These are phyloP conservation scores for Lumnitzera littorea DNA, from an alignment of 345 rosid species.

Conservation along the genomic window DNA sequence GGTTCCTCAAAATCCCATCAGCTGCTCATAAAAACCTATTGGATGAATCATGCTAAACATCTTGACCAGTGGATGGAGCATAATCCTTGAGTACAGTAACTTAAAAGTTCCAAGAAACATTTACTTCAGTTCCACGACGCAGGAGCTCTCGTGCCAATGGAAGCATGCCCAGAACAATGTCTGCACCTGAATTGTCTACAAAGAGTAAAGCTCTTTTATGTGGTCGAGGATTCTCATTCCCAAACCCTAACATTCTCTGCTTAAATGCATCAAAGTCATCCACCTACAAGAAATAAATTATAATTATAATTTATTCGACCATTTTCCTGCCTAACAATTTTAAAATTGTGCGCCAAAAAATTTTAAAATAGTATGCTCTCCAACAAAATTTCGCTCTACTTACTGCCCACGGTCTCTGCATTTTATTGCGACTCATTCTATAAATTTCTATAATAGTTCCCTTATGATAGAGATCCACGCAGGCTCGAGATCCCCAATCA, in stretches of 20 bases:
- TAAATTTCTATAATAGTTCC: conserved; percentile 98
- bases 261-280: conserved; percentile 91
- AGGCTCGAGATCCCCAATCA: conserved; percentile 99
- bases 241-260: conserved; percentile 78
- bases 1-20: no score
- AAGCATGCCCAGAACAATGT: conserved; percentile 91
- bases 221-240: conserved; percentile 49
- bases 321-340: no score
- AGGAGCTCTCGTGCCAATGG: conserved; percentile 95
- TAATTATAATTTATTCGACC: no score
- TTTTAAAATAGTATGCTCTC: no score
- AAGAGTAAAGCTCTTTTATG: conserved; percentile 93
- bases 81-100: conserved; percentile 4
- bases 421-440: conserved; percentile 96
- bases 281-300: conserved; percentile 39
- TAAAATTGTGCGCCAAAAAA: no score
- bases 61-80: neutral
- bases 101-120: conserved; percentile 9
- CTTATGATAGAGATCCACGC: conserved; percentile 96
- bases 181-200: conserved; percentile 98
- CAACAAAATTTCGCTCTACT: conserved; percentile 13
- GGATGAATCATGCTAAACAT: neutral
- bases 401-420: conserved; percentile 99
- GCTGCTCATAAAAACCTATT: no score
- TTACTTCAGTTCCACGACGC: conserved; percentile 91